phyloP scores from a whole-genome alignment of 371 early-diverging fungal species.

The Haplosporangium sp. region DNA sequence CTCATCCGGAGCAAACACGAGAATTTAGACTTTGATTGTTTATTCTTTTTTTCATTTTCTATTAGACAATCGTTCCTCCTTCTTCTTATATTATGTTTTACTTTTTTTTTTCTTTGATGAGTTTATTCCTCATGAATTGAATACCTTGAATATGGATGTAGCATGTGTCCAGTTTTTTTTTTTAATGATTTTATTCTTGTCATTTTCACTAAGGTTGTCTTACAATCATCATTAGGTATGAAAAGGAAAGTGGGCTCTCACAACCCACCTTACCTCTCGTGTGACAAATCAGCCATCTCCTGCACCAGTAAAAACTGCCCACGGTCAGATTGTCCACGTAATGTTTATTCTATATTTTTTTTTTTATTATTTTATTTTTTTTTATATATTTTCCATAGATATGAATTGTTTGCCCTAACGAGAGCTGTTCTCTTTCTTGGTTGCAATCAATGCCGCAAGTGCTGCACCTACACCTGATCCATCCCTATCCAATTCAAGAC shows the following conservation, averaged over 20 bases:
- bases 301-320: constrained; percentile 4
- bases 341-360: neutral
- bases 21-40: neutral
- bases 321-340: neutral
- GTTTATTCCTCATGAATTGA: no score
- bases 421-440: constrained; percentile 11
- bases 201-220: no score
- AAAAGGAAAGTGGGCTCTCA: neutral
- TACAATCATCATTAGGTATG: no score
- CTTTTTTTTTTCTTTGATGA: neutral
- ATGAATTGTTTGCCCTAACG: neutral
- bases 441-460: constrained; percentile 46
- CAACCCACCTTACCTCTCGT: neutral
- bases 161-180: no score
- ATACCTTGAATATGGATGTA: no score
- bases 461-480: constrained; percentile 60
- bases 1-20: neutral
- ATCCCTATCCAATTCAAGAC: constrained; percentile 27
- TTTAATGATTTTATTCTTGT: no score
- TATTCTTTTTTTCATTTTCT: neutral
- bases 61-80: neutral
- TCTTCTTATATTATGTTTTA: neutral
- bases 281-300: neutral
- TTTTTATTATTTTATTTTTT: constrained; percentile 4
- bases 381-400: neutral